phyloP scores from a whole-genome alignment of 129 eudicot genomes.

The Scalesia atractyloides region DNA sequence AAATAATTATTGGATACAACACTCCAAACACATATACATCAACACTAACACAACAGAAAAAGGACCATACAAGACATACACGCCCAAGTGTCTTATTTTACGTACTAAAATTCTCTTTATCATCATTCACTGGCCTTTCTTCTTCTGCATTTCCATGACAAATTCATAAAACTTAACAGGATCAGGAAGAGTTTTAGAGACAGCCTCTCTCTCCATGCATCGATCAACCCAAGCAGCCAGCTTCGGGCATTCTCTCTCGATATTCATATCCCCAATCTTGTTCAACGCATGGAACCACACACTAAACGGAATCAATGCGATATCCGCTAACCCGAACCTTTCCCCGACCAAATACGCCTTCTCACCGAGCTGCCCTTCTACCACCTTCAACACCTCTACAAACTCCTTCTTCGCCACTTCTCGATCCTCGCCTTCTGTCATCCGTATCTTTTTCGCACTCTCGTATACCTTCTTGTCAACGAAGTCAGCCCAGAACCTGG shows the following conservation, averaged over 20 bases:
- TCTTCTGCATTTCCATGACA: background rate
- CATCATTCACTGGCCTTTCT: background rate
- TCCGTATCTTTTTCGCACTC: slow-evolving; percentile 8
- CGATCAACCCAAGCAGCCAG: slow-evolving; percentile 32
- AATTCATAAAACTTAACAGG: slow-evolving; percentile 16
- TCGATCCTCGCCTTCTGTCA: slow-evolving; percentile 24
- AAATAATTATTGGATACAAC: too few relatives aligned
- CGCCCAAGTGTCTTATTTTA: too few relatives aligned
- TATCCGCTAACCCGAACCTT: slow-evolving; percentile 33
- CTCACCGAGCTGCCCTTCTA: slow-evolving; percentile 23
- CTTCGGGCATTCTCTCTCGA: slow-evolving; percentile 31
- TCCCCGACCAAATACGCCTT: slow-evolving; percentile 32
- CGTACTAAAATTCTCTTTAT: too few relatives aligned
- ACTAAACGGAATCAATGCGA: slow-evolving; percentile 14
- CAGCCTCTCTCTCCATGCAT: slow-evolving; percentile 31
- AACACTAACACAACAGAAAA: too few relatives aligned
- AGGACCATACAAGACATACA: too few relatives aligned
- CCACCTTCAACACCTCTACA: too few relatives aligned
- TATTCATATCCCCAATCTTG: slow-evolving; percentile 7
- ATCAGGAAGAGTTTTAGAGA: slow-evolving; percentile 26
- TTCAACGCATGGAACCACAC: slow-evolving; percentile 25
- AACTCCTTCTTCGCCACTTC: slow-evolving; percentile 27
- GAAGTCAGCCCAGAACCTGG: slow-evolving; percentile 37
- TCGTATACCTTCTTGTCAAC: slow-evolving; percentile 26
- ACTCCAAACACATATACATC: too few relatives aligned